Conservation (phyloP, 768 basidiomycete species). For the Podaxis mareebaensis region DNA sequence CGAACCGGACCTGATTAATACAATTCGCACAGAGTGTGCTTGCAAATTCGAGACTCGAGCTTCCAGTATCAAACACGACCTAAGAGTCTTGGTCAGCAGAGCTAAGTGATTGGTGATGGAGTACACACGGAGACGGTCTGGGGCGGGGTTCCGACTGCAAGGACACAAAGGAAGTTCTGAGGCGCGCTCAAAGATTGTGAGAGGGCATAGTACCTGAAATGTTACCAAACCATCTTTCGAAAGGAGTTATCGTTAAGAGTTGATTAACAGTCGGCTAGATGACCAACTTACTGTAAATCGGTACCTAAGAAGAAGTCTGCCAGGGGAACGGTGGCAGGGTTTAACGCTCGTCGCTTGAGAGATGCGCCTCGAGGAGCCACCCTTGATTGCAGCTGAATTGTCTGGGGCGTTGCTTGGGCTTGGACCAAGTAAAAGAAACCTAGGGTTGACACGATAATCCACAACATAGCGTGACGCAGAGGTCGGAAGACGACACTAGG, state of each 20-base stretch:
- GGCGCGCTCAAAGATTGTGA: conserved; percentile 2
- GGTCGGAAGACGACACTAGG: not conserved
- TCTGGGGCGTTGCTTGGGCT: conserved; percentile 27
- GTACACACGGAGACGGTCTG: conserved; percentile 40
- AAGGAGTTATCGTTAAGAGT: not conserved
- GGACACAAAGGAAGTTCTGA: not conserved
- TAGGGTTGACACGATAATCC: conserved; percentile 1
- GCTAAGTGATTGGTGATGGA: not conserved
- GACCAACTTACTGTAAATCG: conserved; percentile 49
- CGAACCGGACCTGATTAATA: conserved; percentile 45
- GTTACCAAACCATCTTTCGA: conserved; percentile 51
- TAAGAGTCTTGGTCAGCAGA: conserved; percentile 20
- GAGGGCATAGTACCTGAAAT: conserved; percentile 36
- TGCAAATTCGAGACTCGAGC: conserved; percentile 46
- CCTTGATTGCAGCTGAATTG: conserved; percentile 32
- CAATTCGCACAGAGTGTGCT: conserved; percentile 52
- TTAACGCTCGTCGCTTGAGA: conserved; percentile 35
- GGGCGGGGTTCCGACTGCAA: conserved; percentile 53
- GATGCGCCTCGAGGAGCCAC: conserved; percentile 21
- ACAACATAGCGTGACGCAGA: not conserved
- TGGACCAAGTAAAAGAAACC: conserved; percentile 3
- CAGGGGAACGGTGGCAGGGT: conserved; percentile 43
- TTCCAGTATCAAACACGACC: conserved; percentile 64
- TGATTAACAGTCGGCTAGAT: not conserved
- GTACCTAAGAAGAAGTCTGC: conserved; percentile 57